Evolutionary conservation across 768 basidiomycete genomes (phyloP), one percentile per base, ranked within the genome.

Genomic region (Psilocybe sp.): DNA sequence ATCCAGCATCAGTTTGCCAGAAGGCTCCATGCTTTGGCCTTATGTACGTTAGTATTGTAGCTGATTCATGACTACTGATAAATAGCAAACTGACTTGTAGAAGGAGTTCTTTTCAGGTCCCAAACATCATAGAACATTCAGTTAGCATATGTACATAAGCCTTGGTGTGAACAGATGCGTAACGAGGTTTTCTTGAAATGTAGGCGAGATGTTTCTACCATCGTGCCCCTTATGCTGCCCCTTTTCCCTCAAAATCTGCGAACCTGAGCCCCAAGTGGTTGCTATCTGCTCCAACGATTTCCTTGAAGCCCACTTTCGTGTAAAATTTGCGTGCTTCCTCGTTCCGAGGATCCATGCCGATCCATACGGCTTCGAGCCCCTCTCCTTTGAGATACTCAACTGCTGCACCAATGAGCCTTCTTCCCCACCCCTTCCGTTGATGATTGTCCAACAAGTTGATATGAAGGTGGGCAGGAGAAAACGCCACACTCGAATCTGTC

Each of bases 401-500:
- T 3, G 78, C 85, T 32, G 58, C 66, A 40, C 65, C 71, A 33
- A 90, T 80, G 55, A 91, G 63, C 62, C 66, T 80, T 61, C 73
- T 75, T n/a, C 88, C 89, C 81, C 82, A 87, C 18, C 87, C 87
- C 53, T 77, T 76, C 47, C 78, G 70, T 63, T 87, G 87, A 61
- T 87, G 80, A 38, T 72, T 73, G 19, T 82, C 76, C 58, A 90
- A 60, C 48, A 91, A 80, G 55, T 92, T 71, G 59, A 91, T 83
- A 62, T 92, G 89, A 56, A 91, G 55, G 65, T 91, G 87, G 8
- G 88, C 88, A 10, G 82, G 78, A 14, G 87, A 82, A 60, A 85
- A 87, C 4, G 73, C 67, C 52, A 88, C 69, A 54, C 76, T 77
- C n/a, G 77, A 72, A 8, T 80, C 76, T 13, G 78, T 64, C 1